These are phyloP conservation scores for Saposhnikovia divaricata DNA, from an alignment of 129 eudicot genomes.

Conservation along the genomic window DNA sequence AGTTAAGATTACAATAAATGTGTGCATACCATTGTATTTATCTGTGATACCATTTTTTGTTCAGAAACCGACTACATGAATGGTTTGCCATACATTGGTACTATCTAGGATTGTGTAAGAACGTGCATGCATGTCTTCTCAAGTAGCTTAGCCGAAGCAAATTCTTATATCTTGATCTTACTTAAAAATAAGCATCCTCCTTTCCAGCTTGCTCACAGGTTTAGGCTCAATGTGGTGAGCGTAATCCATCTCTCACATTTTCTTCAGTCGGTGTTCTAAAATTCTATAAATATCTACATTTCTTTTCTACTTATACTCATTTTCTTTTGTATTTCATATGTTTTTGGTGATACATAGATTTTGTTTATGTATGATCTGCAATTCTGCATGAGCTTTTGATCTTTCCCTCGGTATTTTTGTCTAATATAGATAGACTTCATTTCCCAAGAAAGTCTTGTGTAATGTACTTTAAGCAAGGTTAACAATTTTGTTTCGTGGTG, in stretches of 20 bases:
- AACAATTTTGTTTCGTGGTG: not conserved
- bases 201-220: not conserved
- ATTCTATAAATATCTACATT: not conserved
- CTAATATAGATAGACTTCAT: not conserved
- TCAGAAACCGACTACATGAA: not conserved
- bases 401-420: not conserved
- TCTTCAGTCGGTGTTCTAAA: not conserved
- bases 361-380: not conserved
- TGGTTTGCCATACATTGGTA: not conserved
- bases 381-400: not conserved
- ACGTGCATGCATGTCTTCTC: not conserved
- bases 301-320: not conserved
- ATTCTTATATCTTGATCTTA: too few relatives aligned
- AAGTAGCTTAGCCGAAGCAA: too few relatives aligned
- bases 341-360: not conserved
- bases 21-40: not conserved
- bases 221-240: not conserved
- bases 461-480: not conserved
- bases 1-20: not conserved
- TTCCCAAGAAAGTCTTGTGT: not conserved
- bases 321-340: not conserved
- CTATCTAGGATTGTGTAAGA: not conserved
- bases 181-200: too few relatives aligned
- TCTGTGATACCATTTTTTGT: not conserved
- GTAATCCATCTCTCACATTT: not conserved